Percentiles rank a stretch among this genome's conserved stretches.
Conservation (phyloP, 1,139 yeast species). For the Suhomyces maxii region DNA sequence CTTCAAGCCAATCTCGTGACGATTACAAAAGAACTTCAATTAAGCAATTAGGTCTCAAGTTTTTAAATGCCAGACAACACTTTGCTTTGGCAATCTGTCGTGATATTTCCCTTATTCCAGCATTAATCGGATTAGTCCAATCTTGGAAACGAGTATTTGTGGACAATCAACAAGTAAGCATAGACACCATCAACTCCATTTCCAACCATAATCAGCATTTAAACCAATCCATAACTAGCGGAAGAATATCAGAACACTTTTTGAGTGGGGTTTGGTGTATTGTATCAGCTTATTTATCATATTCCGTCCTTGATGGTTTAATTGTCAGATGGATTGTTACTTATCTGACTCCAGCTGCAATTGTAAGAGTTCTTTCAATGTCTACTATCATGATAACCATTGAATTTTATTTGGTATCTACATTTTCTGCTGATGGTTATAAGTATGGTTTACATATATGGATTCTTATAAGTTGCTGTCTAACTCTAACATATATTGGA, state of each 20-base stretch:
- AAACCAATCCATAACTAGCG: constrained; percentile 42
- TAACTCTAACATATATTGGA: constrained; percentile 79
- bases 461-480: constrained; percentile 82
- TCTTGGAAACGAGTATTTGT: constrained; percentile 52
- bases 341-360: constrained; percentile 85
- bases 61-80: constrained; percentile 75
- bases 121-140: constrained; percentile 55
- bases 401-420: constrained; percentile 65
- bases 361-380: constrained; percentile 80
- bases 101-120: constrained; percentile 69
- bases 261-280: constrained; percentile 79
- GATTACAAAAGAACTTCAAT: constrained; percentile 26
- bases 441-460: constrained; percentile 80
- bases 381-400: constrained; percentile 69
- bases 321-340: constrained; percentile 94
- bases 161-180: constrained; percentile 18
- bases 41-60: constrained; percentile 61
- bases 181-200: constrained; percentile 31
- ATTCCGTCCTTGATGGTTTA: constrained; percentile 81
- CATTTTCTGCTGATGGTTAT: constrained; percentile 52
- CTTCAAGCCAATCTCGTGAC: constrained; percentile 7
- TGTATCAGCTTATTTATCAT: constrained; percentile 82
- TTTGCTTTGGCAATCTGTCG: constrained; percentile 70
- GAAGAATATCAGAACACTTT: constrained; percentile 68
- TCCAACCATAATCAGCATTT: constrained; percentile 12